Evolutionary conservation across 805 yeast species (phyloP), one percentile per base, ranked within the genome.

Genomic region (Candida pseudofarinosa): DNA sequence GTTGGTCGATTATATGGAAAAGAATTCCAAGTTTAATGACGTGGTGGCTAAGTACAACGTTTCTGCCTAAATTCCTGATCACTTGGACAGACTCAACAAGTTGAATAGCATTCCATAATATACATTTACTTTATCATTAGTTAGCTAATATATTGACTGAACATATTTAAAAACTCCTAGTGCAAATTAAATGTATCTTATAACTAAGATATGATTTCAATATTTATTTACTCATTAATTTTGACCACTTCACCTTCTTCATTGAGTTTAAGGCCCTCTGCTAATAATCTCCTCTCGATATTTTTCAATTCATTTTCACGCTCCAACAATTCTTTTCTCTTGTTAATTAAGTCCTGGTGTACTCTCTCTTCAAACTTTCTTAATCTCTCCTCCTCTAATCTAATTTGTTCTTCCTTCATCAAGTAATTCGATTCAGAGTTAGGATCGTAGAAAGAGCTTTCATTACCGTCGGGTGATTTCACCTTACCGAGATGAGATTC

Each of bases 351-450:
- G 63, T 88, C 96, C 58, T 83, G 86, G 66, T 89, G 96, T 19
- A 89, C 95, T 54, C 93, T 75, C 63, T 83, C 88, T 67, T 89
- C 97, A 60, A 86, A 87, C 35, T 87, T 85, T 56, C 76, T 82
- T 58, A 89, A 74, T 66, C 95, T 79, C 65, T 87, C 96, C 67
- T 89, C 97, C 65, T 89, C 97, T 41, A 83, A 70, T 55, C 86
- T 81, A 55, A 88, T 85, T 66, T 88, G 95, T 65, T 88, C 96
- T 63, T 89, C 97, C 63, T 91, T 86, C 33, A 80, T 79, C 45
- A 64, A 48, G 51, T 71, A 71, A 44, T 57, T 61, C 13, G 54
- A 37, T 35, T 48, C 54, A 32, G 49, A 51, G 23, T 46, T 52
- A n/a, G 54, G 53, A 10, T 49, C 55, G 34, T 32, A 32, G 17